Evolutionary conservation across 176 grass and related monocot species (phyloP).

Genomic region (Oryza nivara): DNA sequence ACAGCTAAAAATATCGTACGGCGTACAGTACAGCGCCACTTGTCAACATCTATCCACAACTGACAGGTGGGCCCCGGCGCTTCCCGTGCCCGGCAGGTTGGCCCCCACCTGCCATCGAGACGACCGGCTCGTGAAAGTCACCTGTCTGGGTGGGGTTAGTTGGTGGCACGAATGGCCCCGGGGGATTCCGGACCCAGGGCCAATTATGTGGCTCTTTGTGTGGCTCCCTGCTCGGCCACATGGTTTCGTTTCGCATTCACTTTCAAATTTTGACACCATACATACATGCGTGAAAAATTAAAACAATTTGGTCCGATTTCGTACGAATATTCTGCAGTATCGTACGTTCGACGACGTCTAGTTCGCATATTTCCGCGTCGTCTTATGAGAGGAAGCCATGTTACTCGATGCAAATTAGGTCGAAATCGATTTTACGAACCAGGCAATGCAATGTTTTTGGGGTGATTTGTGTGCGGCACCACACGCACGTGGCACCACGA

Average conservation of each 20-base stretch:
- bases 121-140: not conserved
- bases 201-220: not conserved
- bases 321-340: not conserved
- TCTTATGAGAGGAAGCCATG: not conserved
- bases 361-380: not conserved
- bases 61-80: not conserved
- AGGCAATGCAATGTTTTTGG: not conserved
- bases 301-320: not conserved
- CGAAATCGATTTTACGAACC: not conserved
- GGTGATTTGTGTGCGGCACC: not conserved
- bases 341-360: not conserved
- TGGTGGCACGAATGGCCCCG: constrained; percentile 24
- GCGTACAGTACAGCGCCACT: not conserved
- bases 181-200: constrained; percentile 14
- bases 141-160: not conserved
- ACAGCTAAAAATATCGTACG: not conserved
- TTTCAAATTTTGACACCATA: not conserved
- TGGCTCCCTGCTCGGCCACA: not conserved
- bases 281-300: no score
- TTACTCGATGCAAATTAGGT: not conserved
- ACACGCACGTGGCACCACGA: not conserved
- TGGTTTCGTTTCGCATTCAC: not conserved
- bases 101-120: not conserved
- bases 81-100: not conserved
- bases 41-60: not conserved